A percentile compares a stretch with the other conserved stretches of the same genome.
These are phyloP conservation scores for cucumber (Cucumis sativus) DNA, from an alignment of 306 rosid species.

Conservation along the genomic window DNA sequence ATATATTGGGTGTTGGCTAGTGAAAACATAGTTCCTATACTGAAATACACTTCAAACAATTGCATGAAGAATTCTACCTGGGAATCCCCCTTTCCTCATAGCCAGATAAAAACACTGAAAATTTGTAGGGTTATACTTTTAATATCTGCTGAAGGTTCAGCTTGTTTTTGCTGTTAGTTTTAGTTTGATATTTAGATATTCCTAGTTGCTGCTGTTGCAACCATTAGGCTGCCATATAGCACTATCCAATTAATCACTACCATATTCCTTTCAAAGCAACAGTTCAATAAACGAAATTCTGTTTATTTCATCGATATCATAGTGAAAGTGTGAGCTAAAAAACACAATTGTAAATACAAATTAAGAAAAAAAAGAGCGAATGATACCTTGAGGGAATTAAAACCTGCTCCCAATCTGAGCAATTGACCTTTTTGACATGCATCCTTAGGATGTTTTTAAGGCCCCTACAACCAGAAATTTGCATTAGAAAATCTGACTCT, in stretches of 20 bases:
- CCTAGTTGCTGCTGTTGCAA: not conserved
- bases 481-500: not conserved
- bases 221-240: not conserved
- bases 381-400: constrained; percentile 63
- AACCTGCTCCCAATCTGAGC: constrained; percentile 85
- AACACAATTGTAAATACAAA: not conserved
- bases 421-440: constrained; percentile 70
- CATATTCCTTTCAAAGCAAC: not conserved
- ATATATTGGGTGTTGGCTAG: not conserved
- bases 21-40: not conserved
- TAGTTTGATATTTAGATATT: not conserved
- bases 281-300: not conserved
- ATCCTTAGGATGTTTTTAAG: constrained; percentile 73
- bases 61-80: not conserved
- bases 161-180: not conserved
- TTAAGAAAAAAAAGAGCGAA: not conserved
- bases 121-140: not conserved
- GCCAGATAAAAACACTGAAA: not conserved
- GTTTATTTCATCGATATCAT: not conserved
- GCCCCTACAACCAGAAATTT: constrained; percentile 52
- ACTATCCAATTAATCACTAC: not conserved
- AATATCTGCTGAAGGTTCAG: not conserved
- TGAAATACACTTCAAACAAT: not conserved
- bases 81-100: not conserved
- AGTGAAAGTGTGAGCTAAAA: not conserved